Conservation (phyloP, 306 rosid species). For the Cucumis cinereus region DNA sequence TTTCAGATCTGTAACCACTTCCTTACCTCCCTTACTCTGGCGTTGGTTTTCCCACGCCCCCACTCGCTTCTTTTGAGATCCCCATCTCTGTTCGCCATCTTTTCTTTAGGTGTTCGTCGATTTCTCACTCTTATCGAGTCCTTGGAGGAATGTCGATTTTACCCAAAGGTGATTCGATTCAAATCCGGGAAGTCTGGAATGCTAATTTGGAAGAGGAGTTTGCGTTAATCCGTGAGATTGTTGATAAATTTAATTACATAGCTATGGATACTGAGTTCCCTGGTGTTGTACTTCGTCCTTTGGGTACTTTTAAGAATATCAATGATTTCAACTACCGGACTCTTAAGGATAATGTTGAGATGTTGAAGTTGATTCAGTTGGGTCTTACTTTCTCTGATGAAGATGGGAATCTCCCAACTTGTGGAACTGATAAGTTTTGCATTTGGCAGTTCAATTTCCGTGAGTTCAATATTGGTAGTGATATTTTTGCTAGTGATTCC, state of each 20-base stretch:
- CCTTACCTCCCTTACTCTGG: background rate
- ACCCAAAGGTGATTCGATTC: slow-evolving; percentile 64
- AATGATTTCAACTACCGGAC: slow-evolving; percentile 75
- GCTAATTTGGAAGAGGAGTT: slow-evolving; percentile 74
- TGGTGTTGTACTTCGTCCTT: slow-evolving; percentile 81
- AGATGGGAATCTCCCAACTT: slow-evolving; percentile 63
- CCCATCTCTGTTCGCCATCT: background rate
- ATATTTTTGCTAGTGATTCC: slow-evolving; percentile 50
- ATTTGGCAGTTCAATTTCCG: slow-evolving; percentile 67
- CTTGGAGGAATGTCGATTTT: slow-evolving; percentile 52
- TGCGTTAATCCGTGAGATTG: slow-evolving; percentile 56
- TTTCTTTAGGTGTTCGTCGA: slow-evolving; percentile 26
- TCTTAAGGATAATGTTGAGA: slow-evolving; percentile 71
- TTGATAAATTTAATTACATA: slow-evolving; percentile 38
- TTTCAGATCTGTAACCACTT: slow-evolving; percentile 40
- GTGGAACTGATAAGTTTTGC: slow-evolving; percentile 38
- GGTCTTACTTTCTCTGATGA: slow-evolving; percentile 81
- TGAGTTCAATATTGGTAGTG: slow-evolving; percentile 42
- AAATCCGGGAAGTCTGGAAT: slow-evolving; percentile 80
- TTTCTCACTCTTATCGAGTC: slow-evolving; percentile 13
- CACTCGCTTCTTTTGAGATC: slow-evolving; percentile 25
- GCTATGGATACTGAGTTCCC: slow-evolving; percentile 97
- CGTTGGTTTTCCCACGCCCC: background rate
- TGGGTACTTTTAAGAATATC: slow-evolving; percentile 59
- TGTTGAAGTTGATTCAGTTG: slow-evolving; percentile 83